These are phyloP conservation scores for Candida fluviatilis DNA, from an alignment of 805 yeast genomes.

Conservation along the genomic window DNA sequence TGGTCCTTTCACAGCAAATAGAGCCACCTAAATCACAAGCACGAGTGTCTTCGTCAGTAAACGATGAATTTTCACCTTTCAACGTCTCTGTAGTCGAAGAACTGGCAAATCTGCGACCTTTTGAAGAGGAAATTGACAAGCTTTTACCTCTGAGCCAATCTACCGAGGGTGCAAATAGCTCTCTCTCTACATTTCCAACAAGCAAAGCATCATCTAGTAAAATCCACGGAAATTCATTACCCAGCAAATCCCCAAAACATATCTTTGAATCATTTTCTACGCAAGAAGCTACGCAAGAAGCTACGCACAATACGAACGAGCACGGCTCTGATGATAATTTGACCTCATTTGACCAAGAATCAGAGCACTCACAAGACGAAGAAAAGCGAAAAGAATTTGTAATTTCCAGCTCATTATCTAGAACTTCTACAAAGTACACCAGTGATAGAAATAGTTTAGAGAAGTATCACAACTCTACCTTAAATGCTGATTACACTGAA, in stretches of 20 bases:
- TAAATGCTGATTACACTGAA: conserved; percentile 6
- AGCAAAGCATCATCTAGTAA: background rate
- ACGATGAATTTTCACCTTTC: too few relatives aligned
- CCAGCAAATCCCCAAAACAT: too few relatives aligned
- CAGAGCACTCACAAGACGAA: background rate
- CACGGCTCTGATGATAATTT: background rate
- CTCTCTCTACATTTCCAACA: background rate
- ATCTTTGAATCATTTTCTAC: too few relatives aligned
- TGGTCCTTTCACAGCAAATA: too few relatives aligned
- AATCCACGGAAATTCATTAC: background rate
- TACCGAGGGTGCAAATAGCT: background rate
- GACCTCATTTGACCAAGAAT: background rate
- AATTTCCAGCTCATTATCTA: background rate
- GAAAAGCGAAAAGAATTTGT: background rate
- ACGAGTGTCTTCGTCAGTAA: too few relatives aligned
- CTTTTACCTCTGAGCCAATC: background rate
- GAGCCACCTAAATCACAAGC: too few relatives aligned
- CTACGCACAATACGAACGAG: too few relatives aligned
- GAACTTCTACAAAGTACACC: background rate
- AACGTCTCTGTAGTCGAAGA: background rate
- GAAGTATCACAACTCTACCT: conserved; percentile 5
- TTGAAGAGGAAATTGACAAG: background rate
- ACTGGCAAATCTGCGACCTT: background rate
- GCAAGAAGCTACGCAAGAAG: too few relatives aligned
- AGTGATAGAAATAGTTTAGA: background rate